Base-by-base conservation (phyloP, 106 monocot genomes). In the Posidonia australis region DNA sequence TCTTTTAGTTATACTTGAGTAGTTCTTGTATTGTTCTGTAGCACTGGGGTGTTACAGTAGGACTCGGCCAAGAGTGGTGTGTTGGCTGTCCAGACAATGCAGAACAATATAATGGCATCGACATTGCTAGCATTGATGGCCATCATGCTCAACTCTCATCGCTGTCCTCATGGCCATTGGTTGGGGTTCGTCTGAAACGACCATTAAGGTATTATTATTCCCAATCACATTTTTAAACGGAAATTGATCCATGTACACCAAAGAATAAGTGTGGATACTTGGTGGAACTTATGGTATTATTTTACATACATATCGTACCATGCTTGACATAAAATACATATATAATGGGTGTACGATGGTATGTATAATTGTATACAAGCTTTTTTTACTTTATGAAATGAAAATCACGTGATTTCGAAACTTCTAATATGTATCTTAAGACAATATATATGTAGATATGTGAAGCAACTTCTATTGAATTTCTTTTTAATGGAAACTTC, bases 21-120 rank as follows among this genome's bases (percentile, higher is more conserved):
- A n/a, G n/a, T n/a, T n/a, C n/a, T n/a, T n/a, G n/a, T n/a, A n/a
- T n/a, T n/a, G n/a, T n/a, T n/a, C n/a, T n/a, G n/a, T n/a, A n/a
- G n/a, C n/a, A n/a, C n/a, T n/a, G n/a, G n/a, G n/a, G n/a, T n/a
- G n/a, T n/a, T n/a, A n/a, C n/a, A n/a, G n/a, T n/a, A 84, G 89
- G 89, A 90, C 43, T 59, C 67, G 1, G 30, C 31, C 1, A 84
- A 84, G 78, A 81, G 66, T 57, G 91, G 81, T 7, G 62, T 86
- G 6, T 68, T 84, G 54, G 86, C 92, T 6, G 92, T 92, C 54
- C 92, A 92, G 41, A 87, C 82, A 0, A 54, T 92, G 41, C 26
- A 84, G 44, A 87, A 92, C 82, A 92, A 80, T 79, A 92, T 92
- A 31, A 87, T 92, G 92, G 87, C 86, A 18, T 84, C 87, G 42